A percentile compares a stretch with the other conserved stretches of the same genome.
Evolutionary conservation across 352 stramenopile species (phyloP).

Genomic region (Phytophthora cryptogea): DNA sequence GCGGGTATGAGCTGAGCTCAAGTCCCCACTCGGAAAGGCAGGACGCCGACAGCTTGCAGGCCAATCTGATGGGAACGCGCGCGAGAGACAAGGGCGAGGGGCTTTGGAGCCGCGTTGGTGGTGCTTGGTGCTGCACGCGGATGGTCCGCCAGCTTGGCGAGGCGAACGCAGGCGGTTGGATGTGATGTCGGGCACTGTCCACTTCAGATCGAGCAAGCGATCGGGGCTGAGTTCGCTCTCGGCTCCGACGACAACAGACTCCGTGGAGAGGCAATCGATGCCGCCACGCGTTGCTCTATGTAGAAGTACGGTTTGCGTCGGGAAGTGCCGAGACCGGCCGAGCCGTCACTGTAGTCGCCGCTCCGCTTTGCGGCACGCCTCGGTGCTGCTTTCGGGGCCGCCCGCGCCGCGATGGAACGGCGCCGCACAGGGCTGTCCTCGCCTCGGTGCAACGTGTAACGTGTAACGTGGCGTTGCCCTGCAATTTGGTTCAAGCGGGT

Average conservation of each 20-base stretch:
- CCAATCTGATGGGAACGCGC: constrained; percentile 39
- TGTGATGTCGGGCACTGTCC: constrained; percentile 6
- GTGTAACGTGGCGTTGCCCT: neutral
- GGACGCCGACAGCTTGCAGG: constrained; percentile 11
- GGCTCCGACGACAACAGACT: neutral
- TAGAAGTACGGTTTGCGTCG: constrained; percentile 34
- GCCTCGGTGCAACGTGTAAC: neutral
- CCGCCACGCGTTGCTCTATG: constrained; percentile 29
- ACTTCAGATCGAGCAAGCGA: neutral
- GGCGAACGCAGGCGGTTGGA: constrained; percentile 11
- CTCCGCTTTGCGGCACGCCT: constrained; percentile 4
- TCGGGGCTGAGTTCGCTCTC: neutral
- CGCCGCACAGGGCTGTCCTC: constrained; percentile 3
- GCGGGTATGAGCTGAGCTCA: constrained; percentile 25
- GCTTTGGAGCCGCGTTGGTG: neutral
- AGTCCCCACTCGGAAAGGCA: constrained; percentile 17
- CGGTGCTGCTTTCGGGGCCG: neutral
- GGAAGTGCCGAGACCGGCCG: constrained; percentile 20
- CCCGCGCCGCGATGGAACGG: constrained; percentile 11
- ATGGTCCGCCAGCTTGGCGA: constrained; percentile 20
- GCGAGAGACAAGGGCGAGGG: constrained; percentile 16
- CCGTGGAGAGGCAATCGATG: constrained; percentile 14
- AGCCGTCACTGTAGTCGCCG: constrained; percentile 28
- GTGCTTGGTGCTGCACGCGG: neutral
- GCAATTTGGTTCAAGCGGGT: constrained; percentile 26